Percentiles rank a stretch among this genome's conserved stretches.
Conservation (phyloP, 2,329 filamentous ascomycete species). For the Colletotrichum nymphaeae region DNA sequence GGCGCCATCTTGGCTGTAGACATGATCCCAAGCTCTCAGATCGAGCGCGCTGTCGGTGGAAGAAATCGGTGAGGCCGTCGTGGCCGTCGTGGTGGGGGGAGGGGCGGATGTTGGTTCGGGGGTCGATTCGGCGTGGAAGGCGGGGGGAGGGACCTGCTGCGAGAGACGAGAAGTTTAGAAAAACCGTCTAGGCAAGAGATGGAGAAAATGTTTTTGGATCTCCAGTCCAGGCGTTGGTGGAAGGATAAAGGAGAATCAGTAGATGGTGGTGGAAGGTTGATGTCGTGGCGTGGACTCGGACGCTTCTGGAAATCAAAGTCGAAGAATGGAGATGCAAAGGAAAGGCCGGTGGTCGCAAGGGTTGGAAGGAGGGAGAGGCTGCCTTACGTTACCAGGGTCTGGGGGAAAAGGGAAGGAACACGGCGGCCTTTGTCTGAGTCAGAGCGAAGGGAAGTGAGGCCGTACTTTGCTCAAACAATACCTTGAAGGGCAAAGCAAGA, state of each 20-base stretch:
- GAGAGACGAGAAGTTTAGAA: slow-evolving; percentile 23
- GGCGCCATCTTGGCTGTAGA: slow-evolving; percentile 48
- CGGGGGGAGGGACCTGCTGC: slow-evolving; percentile 22
- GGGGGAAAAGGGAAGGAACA: slow-evolving; percentile 18
- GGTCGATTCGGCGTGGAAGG: slow-evolving; percentile 5
- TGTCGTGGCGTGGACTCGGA: slow-evolving; percentile 8
- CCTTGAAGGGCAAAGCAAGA: slow-evolving; percentile 4
- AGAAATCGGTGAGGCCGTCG: slow-evolving; percentile 38
- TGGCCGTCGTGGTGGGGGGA: slow-evolving; percentile 38
- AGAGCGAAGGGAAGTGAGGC: slow-evolving; percentile 9
- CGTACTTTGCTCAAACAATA: not conserved
- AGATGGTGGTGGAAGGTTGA: not conserved
- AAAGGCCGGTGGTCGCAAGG: slow-evolving; percentile 24
- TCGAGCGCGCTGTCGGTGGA: slow-evolving; percentile 17
- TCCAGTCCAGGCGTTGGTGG: not conserved
- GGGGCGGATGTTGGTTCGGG: slow-evolving; percentile 24
- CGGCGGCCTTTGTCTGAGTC: slow-evolving; percentile 31
- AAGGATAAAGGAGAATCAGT: not conserved
- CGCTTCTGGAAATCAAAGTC: slow-evolving; percentile 12
- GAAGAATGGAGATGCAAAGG: slow-evolving; percentile 1
- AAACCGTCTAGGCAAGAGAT: not conserved
- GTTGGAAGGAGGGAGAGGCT: slow-evolving; percentile 26
- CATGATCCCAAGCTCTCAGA: slow-evolving; percentile 40
- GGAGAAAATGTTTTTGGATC: not conserved
- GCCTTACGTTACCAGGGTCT: slow-evolving; percentile 17